These are phyloP conservation scores for Coemansia biformis DNA, from an alignment of 192 early-diverging fungal species.

Conservation along the genomic window DNA sequence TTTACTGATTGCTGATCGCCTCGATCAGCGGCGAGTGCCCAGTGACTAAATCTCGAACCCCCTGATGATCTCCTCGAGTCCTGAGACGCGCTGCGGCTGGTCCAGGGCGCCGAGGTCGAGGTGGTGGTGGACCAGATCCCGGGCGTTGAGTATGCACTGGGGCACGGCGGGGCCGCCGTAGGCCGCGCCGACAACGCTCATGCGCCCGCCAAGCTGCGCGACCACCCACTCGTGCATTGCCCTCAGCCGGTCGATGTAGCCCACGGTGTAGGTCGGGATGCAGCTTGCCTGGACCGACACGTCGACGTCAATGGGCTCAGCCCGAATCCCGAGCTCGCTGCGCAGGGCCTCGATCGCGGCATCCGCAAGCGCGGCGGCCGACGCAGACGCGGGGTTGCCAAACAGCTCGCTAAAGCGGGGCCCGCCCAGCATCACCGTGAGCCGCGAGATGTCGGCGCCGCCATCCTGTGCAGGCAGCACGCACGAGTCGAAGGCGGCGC, in stretches of 20 bases:
- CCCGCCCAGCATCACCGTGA: slow-evolving; percentile 93
- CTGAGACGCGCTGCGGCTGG: slow-evolving; percentile 26
- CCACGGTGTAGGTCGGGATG: slow-evolving; percentile 86
- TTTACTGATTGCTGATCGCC: too few relatives aligned
- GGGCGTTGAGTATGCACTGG: slow-evolving; percentile 68
- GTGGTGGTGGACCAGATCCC: slow-evolving; percentile 56
- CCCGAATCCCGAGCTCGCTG: slow-evolving; percentile 56
- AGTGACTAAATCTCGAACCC: slow-evolving; percentile 13
- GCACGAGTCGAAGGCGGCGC: slow-evolving; percentile 84
- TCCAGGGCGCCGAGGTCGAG: slow-evolving; percentile 42
- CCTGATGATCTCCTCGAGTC: slow-evolving; percentile 33
- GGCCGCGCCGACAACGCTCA: slow-evolving; percentile 74
- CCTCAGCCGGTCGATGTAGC: slow-evolving; percentile 64
- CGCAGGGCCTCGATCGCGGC: slow-evolving; percentile 58
- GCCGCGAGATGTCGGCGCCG: slow-evolving; percentile 31
- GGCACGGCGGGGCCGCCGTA: slow-evolving; percentile 83
- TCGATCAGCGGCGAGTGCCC: too few relatives aligned
- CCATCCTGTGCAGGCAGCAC: slow-evolving; percentile 64
- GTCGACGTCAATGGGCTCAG: slow-evolving; percentile 43
- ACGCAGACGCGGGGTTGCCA: slow-evolving; percentile 23
- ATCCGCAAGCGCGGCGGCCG: slow-evolving; percentile 16
- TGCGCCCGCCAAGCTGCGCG: slow-evolving; percentile 47
- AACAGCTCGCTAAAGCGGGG: slow-evolving; percentile 60
- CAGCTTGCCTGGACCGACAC: slow-evolving; percentile 65
- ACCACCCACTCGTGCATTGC: slow-evolving; percentile 57